Percentiles rank a stretch among this genome's conserved stretches.
Conservation (phyloP, 768 basidiomycete species). For the Collybia sordida region DNA sequence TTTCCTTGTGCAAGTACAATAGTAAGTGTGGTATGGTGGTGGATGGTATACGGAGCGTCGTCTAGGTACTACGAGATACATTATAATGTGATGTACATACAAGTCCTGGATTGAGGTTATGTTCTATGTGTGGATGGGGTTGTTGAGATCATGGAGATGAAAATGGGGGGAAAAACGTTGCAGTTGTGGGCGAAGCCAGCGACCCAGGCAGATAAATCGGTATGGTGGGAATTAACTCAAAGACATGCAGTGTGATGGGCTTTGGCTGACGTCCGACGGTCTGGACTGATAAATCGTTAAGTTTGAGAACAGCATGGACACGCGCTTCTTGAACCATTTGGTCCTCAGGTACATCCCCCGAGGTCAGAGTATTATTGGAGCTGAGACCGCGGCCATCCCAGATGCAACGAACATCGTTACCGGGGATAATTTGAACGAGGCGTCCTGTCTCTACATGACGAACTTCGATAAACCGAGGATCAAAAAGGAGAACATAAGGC, state of each 20-base stretch:
- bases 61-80: too few relatives aligned
- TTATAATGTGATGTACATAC: too few relatives aligned
- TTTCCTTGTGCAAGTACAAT: too few relatives aligned
- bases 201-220: conserved; percentile 68
- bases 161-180: conserved; percentile 50
- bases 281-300: conserved; percentile 41
- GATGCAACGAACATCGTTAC: conserved; percentile 79
- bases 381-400: conserved; percentile 78
- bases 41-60: too few relatives aligned
- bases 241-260: conserved; percentile 68
- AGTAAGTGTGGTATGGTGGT: too few relatives aligned
- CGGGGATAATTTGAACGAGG: conserved; percentile 79
- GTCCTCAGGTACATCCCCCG: conserved; percentile 43
- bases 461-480: conserved; percentile 88
- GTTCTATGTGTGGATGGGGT: conserved; percentile 21
- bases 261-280: conserved; percentile 39
- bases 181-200: conserved; percentile 52
- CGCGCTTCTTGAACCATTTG: conserved; percentile 75
- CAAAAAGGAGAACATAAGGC: conserved; percentile 86
- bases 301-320: conserved; percentile 84
- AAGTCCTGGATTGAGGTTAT: too few relatives aligned
- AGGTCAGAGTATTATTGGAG: conserved; percentile 63
- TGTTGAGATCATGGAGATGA: conserved; percentile 60
- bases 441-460: conserved; percentile 81
- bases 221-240: conserved; percentile 77